Evolutionary conservation across 768 basidiomycete genomes (phyloP), one percentile per base, ranked within the genome.

Genomic region (Rhizopogon salebrosus): DNA sequence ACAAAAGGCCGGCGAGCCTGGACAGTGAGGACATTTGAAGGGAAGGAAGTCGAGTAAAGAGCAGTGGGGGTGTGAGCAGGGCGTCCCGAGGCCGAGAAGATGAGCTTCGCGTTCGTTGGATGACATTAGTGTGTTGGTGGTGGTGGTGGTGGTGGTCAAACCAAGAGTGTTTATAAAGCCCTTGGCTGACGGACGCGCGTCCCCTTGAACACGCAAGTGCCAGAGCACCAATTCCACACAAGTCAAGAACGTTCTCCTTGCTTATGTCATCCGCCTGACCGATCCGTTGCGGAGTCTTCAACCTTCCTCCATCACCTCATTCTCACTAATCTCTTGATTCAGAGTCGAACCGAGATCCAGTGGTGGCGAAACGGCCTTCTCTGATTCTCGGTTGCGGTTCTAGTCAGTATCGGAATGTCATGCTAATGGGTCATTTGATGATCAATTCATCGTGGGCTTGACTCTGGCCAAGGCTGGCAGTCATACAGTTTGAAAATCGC

Each of bases 21-120:
- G 43, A 66, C 91, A 94, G 61, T 91, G 88, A 46, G 88, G 84
- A 66, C 91, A 94, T 69, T 85, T 87, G 76, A 92, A 87, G 0
- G 91, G 90, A 10, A 93, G 73, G 59, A 92, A 92, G 73, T 93
- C 91, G 62, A 92, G 78, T 56, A 88, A 77, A 26, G 75, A 68
- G 69, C 91, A 93, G 1, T 79, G 69, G 0, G 78, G 64, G 48
- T 80, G 75, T 13, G 85, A 81, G 69, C 91, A 93, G 60, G 89
- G 85, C 53, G 80, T 77, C 6, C 89, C 88, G 57, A 92, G 66
- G 37, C 72, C 68, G 54, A 92, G 78, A 9, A 92, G 72, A 18
- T 84, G 76, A n/a, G 70, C 58, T 51, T 85, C 79, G 51, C 69
- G 76, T 48, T 76, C 74, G 11, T 60, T 51, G 29, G 59, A 52